Evolutionary conservation across 495 filamentous ascomycete genomes (phyloP).

Genomic region (Penicillium atrosanguineum): DNA sequence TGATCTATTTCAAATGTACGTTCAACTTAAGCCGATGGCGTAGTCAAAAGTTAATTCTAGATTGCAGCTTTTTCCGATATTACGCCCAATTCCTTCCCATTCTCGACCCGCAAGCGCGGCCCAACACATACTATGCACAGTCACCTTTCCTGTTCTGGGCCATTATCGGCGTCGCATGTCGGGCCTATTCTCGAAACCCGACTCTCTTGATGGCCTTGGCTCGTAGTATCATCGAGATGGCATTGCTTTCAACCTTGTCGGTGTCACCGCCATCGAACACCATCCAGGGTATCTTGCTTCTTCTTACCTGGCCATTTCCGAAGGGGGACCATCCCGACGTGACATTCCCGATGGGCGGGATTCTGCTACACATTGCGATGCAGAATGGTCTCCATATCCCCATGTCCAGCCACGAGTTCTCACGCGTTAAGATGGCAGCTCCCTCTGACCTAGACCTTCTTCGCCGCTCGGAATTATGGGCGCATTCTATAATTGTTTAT

Average conservation of each 20-base stretch:
- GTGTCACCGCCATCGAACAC: constrained; percentile 40
- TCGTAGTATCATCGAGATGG: constrained; percentile 43
- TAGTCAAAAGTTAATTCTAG: not conserved
- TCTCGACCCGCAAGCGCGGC: constrained; percentile 35
- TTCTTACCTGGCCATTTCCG: constrained; percentile 52
- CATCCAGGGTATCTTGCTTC: constrained; percentile 47
- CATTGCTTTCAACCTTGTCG: constrained; percentile 38
- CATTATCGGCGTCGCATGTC: constrained; percentile 40
- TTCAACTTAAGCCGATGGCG: not conserved
- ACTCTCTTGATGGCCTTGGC: constrained; percentile 40
- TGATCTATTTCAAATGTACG: constrained; percentile 36
- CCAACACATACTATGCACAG: constrained; percentile 42
- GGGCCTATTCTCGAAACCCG: constrained; percentile 39
- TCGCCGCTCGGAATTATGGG: constrained; percentile 44
- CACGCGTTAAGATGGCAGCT: constrained; percentile 30
- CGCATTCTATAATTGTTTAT: constrained; percentile 40
- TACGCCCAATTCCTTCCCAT: constrained; percentile 49
- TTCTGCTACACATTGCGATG: constrained; percentile 47
- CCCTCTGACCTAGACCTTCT: constrained; percentile 36
- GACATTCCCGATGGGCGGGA: constrained; percentile 40
- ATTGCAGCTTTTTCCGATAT: constrained; percentile 42
- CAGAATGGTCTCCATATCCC: constrained; percentile 50
- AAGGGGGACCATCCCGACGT: constrained; percentile 42
- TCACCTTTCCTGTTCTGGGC: constrained; percentile 53
- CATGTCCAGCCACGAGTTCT: constrained; percentile 49